Percentiles rank a stretch among this genome's conserved stretches.
phyloP scores from a whole-genome alignment of 768 basidiomycete genomes.

The Kwoniella pini region DNA sequence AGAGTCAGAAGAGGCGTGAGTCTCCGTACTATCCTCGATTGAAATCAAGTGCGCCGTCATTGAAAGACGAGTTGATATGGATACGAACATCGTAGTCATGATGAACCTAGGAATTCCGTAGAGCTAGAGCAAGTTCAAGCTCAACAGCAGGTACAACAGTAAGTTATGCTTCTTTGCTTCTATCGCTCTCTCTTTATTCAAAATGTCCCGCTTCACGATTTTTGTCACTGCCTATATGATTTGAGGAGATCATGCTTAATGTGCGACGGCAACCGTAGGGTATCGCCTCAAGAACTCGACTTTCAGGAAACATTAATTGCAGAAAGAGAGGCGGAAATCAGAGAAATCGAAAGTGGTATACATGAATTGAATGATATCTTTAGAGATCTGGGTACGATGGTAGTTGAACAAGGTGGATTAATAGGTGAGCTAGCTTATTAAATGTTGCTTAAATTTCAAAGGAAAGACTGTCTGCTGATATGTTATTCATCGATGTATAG shows the following conservation, averaged over 20 bases:
- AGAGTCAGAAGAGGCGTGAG: constrained; percentile 29
- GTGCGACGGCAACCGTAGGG: no score
- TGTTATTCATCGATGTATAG: constrained; percentile 56
- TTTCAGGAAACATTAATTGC: constrained; percentile 94
- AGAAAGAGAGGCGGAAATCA: constrained; percentile 91
- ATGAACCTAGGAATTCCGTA: constrained; percentile 39
- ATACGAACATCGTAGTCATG: constrained; percentile 20
- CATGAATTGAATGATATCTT: constrained; percentile 96
- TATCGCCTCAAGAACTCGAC: constrained; percentile 67
- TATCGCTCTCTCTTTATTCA: no score
- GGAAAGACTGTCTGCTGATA: no score
- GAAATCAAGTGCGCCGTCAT: no score
- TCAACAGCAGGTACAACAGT: constrained; percentile 50
- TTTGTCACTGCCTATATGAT: background rate
- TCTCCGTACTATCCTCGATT: no score
- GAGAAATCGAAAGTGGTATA: constrained; percentile 94
- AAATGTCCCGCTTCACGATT: no score
- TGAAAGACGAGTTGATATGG: no score
- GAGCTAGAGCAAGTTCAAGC: constrained; percentile 50
- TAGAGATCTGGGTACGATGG: constrained; percentile 89
- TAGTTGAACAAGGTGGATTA: constrained; percentile 91
- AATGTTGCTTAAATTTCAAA: no score
- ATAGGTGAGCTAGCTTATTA: constrained; percentile 64
- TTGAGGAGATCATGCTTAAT: no score
- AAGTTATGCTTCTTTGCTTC: no score